Conservation (phyloP, 805 yeast genomes). For the Cyberlindnera euphorbiae region DNA sequence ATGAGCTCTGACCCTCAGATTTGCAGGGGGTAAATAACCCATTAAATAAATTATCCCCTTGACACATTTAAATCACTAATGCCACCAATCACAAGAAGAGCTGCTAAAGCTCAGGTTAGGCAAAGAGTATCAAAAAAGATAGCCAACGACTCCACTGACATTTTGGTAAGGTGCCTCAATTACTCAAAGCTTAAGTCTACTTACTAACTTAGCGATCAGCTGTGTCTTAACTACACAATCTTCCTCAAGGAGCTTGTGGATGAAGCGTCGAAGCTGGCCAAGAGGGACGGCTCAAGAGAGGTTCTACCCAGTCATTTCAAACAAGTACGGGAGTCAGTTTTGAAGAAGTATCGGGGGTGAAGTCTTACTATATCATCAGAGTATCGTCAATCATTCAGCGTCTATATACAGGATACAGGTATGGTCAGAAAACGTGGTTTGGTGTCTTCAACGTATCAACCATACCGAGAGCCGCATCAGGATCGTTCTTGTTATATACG, state of each 20-base stretch:
- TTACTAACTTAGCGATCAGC: too few species aligned
- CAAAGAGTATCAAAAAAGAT: constrained; percentile 22
- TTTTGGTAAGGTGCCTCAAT: constrained; percentile 25
- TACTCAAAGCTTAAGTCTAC: too few species aligned
- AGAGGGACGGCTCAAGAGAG: constrained; percentile 37
- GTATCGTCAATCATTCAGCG: neutral
- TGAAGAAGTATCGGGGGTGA: constrained; percentile 35
- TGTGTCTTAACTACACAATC: constrained; percentile 42
- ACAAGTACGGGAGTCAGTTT: constrained; percentile 28
- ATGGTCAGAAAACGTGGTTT: constrained; percentile 28
- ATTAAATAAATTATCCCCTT: too few species aligned
- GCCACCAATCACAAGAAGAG: constrained; percentile 15
- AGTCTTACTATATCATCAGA: too few species aligned
- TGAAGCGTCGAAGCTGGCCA: constrained; percentile 36
- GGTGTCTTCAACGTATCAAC: constrained; percentile 35
- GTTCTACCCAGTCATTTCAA: constrained; percentile 39
- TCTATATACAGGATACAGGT: constrained; percentile 11
- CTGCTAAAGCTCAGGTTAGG: constrained; percentile 23
- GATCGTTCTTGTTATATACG: constrained; percentile 84
- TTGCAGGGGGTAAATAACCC: too few species aligned
- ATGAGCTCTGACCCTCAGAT: too few species aligned
- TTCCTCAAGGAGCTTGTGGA: constrained; percentile 35
- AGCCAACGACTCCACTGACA: constrained; percentile 37
- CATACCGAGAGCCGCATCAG: constrained; percentile 69
- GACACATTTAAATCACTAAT: too few species aligned